Evolutionary conservation across 495 filamentous ascomycete species (phyloP).

Genomic region (Penicillium paxilli): DNA sequence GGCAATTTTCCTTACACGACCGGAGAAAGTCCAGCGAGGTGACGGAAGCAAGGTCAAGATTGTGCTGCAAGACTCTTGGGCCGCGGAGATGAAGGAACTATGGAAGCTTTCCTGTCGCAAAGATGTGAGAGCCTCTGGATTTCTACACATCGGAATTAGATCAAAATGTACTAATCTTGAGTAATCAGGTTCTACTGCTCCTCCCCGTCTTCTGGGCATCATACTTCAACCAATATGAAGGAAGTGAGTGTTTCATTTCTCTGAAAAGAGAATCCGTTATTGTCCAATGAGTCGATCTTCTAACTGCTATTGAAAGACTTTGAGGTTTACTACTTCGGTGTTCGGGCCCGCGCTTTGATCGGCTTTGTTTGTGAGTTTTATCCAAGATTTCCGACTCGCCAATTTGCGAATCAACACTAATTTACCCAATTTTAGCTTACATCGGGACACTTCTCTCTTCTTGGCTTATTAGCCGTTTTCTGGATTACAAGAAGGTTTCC

Average conservation of each 20-base stretch:
- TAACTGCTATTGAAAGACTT: conserved; percentile 24
- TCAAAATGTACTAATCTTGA: conserved; percentile 1
- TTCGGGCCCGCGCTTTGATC: conserved; percentile 38
- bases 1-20: conserved; percentile 53
- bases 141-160: background rate
- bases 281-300: background rate
- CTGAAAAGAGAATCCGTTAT: background rate
- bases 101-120: conserved; percentile 28
- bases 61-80: conserved; percentile 44
- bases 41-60: conserved; percentile 54
- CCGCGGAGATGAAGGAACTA: conserved; percentile 28
- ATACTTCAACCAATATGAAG: conserved; percentile 39
- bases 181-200: conserved; percentile 26
- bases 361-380: conserved; percentile 32
- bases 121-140: conserved; percentile 17
- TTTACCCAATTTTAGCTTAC: conserved; percentile 26
- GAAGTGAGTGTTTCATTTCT: conserved; percentile 20
- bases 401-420: background rate
- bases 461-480: conserved; percentile 38
- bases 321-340: conserved; percentile 39
- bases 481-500: conserved; percentile 39
- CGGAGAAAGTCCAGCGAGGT: conserved; percentile 53
- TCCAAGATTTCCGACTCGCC: background rate
- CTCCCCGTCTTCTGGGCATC: conserved; percentile 41
- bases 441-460: conserved; percentile 34